Conservation (phyloP, 2,329 filamentous ascomycete genomes). For the Aspergillus quadrilineatus region DNA sequence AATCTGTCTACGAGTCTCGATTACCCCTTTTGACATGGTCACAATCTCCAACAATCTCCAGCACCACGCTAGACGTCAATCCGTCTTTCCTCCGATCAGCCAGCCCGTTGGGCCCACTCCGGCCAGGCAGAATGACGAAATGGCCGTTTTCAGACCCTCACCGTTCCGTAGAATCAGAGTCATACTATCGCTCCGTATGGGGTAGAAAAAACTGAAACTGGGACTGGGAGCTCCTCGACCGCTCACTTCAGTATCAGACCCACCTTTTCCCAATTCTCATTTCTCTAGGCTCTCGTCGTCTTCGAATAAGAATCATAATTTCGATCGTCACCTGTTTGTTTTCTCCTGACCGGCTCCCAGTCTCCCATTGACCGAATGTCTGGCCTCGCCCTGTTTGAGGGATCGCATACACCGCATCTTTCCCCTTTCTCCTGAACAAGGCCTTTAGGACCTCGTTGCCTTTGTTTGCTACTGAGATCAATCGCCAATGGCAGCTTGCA, state of each 20-base stretch:
- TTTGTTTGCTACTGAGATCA: constrained; percentile 6
- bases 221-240: constrained; percentile 13
- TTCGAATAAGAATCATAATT: constrained; percentile 7
- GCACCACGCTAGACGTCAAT: constrained; percentile 19
- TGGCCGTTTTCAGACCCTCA: constrained; percentile 13
- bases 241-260: constrained; percentile 22
- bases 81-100: constrained; percentile 20
- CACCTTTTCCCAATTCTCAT: constrained; percentile 8
- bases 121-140: constrained; percentile 16
- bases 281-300: neutral
- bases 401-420: constrained; percentile 10
- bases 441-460: neutral
- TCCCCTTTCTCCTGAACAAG: constrained; percentile 6
- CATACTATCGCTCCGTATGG: neutral
- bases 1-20: neutral
- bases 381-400: neutral
- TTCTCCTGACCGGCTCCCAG: constrained; percentile 1
- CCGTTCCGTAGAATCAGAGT: constrained; percentile 9
- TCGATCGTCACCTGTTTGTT: constrained; percentile 15
- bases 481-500: neutral
- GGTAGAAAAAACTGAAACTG: constrained; percentile 3
- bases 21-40: constrained; percentile 16
- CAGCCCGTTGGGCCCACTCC: constrained; percentile 20
- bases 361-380: neutral
- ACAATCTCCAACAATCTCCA: neutral